Conservation (phyloP, 2,329 filamentous ascomycete genomes). For the Botrytis elliptica region DNA sequence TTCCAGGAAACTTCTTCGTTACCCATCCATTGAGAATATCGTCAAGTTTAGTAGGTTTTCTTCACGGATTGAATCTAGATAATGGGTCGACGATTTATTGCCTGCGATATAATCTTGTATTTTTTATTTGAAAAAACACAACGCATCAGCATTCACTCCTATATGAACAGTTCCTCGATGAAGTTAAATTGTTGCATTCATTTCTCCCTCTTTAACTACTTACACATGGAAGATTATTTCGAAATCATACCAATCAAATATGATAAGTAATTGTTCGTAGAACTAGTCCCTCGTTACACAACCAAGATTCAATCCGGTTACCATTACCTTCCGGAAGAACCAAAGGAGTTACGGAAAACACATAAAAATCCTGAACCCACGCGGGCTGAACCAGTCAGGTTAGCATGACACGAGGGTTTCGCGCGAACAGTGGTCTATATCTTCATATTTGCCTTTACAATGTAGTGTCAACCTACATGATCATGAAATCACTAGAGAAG, state of each 20-base stretch:
- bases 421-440: background rate
- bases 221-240: background rate
- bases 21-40: too few relatives aligned
- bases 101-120: background rate
- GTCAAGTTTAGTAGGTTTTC: background rate
- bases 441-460: background rate
- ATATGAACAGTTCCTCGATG: background rate
- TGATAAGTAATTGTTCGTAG: rapidly evolving
- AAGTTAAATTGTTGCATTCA: background rate
- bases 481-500: background rate
- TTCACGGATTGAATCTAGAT: background rate
- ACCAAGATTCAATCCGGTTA: background rate
- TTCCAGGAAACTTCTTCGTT: background rate
- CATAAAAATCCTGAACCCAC: background rate
- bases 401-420: background rate
- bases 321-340: background rate
- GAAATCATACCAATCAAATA: background rate
- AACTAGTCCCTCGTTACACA: background rate
- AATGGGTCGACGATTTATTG: background rate
- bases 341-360: background rate
- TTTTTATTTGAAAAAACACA: background rate
- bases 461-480: background rate
- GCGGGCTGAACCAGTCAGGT: background rate
- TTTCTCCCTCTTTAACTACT: background rate
- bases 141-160: background rate